Evolutionary conservation across 2,329 filamentous ascomycete genomes (phyloP).

Genomic region (Dothistroma septosporum): DNA sequence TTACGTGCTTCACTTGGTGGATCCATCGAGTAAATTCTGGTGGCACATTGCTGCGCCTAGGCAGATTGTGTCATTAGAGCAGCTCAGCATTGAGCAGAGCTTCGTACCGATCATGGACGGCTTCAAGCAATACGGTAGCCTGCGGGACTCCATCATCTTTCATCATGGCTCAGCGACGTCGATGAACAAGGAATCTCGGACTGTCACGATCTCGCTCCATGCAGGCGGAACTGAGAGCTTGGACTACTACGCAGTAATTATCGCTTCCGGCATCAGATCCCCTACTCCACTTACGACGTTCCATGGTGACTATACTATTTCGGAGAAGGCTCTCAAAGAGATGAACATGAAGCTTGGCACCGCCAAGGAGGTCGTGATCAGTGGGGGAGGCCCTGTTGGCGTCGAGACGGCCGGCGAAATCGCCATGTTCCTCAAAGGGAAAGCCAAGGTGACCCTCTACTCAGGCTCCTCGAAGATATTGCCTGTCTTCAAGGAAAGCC

Average conservation of each 20-base stretch:
- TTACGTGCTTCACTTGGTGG: constrained; percentile 54
- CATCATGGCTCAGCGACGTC: constrained; percentile 48
- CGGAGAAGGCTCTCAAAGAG: constrained; percentile 31
- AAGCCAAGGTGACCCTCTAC: constrained; percentile 45
- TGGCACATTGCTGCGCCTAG: constrained; percentile 53
- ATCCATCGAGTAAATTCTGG: constrained; percentile 52
- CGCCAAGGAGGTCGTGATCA: constrained; percentile 35
- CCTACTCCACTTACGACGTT: constrained; percentile 44
- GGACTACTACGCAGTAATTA: constrained; percentile 52
- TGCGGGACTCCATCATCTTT: constrained; percentile 40
- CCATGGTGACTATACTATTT: constrained; percentile 36
- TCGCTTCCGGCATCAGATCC: constrained; percentile 53
- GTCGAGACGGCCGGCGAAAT: constrained; percentile 40
- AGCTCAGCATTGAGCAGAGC: constrained; percentile 47
- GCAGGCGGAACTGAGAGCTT: constrained; percentile 35
- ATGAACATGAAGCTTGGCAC: constrained; percentile 34
- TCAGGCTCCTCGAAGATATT: constrained; percentile 41
- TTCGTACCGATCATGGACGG: constrained; percentile 48
- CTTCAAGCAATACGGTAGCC: constrained; percentile 49
- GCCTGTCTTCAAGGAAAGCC: constrained; percentile 38
- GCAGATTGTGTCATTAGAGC: constrained; percentile 46
- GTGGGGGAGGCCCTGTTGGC: constrained; percentile 37
- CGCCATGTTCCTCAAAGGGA: constrained; percentile 35
- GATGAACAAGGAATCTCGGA: constrained; percentile 43
- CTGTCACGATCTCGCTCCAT: constrained; percentile 41